Percentiles rank a stretch among this genome's conserved stretches.
Conservation (phyloP, 306 rosid genomes). For the Vicia faba region DNA sequence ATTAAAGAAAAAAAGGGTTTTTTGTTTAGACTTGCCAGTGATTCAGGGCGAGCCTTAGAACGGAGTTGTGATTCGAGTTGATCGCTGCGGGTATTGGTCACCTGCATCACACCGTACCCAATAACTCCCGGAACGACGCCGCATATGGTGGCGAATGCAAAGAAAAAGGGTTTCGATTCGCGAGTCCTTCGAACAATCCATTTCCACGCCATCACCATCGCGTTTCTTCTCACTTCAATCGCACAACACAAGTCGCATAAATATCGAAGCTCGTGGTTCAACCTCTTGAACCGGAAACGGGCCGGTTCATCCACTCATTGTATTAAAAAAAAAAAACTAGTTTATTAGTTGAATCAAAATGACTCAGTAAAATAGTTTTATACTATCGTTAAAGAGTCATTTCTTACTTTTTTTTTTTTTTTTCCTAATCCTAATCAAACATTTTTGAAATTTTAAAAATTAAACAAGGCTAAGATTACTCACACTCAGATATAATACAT, state of each 20-base stretch:
- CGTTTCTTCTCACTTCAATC: too few relatives aligned
- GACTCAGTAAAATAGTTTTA: too few relatives aligned
- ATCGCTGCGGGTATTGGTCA: constrained; percentile 64
- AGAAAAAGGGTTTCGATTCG: constrained; percentile 85
- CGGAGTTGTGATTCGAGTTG: constrained; percentile 86
- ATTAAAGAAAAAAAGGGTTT: neutral
- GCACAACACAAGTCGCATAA: too few relatives aligned
- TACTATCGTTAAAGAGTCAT: too few relatives aligned
- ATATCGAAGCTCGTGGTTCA: too few relatives aligned
- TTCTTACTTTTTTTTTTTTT: too few relatives aligned
- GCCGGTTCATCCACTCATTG: too few relatives aligned
- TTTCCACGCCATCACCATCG: constrained; percentile 58
- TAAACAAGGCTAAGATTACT: constrained; percentile 70
- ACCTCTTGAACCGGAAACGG: too few relatives aligned
- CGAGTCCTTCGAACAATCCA: constrained; percentile 74
- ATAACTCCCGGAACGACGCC: constrained; percentile 82
- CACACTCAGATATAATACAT: constrained; percentile 73
- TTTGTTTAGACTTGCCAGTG: constrained; percentile 42
- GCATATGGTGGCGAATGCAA: constrained; percentile 83
- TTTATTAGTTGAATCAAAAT: too few relatives aligned
- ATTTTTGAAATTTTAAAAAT: too few relatives aligned
- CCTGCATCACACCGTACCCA: constrained; percentile 80
- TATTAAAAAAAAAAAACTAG: too few relatives aligned
- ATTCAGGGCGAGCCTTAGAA: constrained; percentile 76
- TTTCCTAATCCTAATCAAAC: too few relatives aligned